Evolutionary conservation across 2,329 filamentous ascomycete species (phyloP).

Genomic region (Cercospora sp.): DNA sequence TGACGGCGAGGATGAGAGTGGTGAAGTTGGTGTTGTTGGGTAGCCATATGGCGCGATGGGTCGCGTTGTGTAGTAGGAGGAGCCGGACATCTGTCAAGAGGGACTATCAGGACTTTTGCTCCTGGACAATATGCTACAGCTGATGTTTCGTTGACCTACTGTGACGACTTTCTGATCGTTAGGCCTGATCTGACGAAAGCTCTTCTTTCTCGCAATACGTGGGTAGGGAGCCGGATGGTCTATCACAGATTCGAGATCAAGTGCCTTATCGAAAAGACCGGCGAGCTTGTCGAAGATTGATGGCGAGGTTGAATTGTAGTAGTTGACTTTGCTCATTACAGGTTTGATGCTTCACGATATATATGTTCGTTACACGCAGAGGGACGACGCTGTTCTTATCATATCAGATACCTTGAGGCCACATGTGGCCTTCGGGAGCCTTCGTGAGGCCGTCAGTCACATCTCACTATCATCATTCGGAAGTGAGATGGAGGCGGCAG

Average conservation of each 20-base stretch:
- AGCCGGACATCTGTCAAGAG: constrained; percentile 11
- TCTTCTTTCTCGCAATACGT: constrained; percentile 5
- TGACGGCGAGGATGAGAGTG: neutral
- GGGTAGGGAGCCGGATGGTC: constrained; percentile 11
- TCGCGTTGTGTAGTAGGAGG: neutral
- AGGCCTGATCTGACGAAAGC: neutral
- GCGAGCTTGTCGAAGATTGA: constrained; percentile 12
- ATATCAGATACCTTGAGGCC: neutral
- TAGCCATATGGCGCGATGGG: constrained; percentile 1
- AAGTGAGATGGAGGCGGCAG: neutral
- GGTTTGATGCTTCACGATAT: neutral
- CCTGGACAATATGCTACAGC: neutral
- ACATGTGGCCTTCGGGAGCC: neutral
- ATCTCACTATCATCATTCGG: neutral
- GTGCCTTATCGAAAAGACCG: constrained; percentile 2
- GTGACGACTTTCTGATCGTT: neutral
- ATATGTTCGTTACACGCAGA: neutral
- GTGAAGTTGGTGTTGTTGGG: neutral
- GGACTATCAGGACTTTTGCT: neutral
- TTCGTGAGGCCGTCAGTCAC: neutral
- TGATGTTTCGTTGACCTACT: neutral
- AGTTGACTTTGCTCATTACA: constrained; percentile 9
- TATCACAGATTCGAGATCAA: constrained; percentile 8
- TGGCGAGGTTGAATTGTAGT: neutral
- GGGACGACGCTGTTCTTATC: constrained; percentile 1